These are phyloP conservation scores for Cytospora mali DNA, from an alignment of 2,329 filamentous ascomycete species.

Conservation along the genomic window DNA sequence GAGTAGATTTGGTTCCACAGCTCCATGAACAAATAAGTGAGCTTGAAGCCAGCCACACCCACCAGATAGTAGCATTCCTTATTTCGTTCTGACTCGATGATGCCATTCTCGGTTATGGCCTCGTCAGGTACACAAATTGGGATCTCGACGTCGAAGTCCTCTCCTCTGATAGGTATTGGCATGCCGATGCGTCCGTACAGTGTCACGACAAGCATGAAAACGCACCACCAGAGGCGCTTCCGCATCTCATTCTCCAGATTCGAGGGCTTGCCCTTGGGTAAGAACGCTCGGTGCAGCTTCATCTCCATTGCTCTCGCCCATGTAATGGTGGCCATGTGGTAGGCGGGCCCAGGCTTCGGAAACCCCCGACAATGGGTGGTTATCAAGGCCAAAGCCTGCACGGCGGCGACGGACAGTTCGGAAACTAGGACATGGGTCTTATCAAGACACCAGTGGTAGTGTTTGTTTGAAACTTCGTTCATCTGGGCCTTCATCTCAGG, in stretches of 20 bases:
- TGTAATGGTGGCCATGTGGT: conserved; percentile 66
- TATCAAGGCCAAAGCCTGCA: conserved; percentile 75
- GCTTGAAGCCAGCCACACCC: conserved; percentile 66
- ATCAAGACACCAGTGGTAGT: conserved; percentile 75
- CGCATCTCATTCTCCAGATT: conserved; percentile 74
- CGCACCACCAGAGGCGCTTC: conserved; percentile 76
- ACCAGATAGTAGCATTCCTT: conserved; percentile 69
- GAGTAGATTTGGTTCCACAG: conserved; percentile 79
- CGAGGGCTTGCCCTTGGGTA: conserved; percentile 48
- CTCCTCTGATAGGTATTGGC: conserved; percentile 72
- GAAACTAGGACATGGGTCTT: conserved; percentile 67
- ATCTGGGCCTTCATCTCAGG: conserved; percentile 56
- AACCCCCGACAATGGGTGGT: conserved; percentile 74
- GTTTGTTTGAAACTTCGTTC: conserved; percentile 69
- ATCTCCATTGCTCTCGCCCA: conserved; percentile 73
- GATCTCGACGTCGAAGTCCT: conserved; percentile 79
- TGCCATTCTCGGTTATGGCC: conserved; percentile 64
- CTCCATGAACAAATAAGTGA: conserved; percentile 69
- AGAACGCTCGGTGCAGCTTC: conserved; percentile 72
- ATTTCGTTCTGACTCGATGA: conserved; percentile 53
- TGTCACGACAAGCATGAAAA: conserved; percentile 67
- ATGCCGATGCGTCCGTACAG: conserved; percentile 75
- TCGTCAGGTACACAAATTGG: conserved; percentile 74
- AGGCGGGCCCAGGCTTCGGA: conserved; percentile 76
- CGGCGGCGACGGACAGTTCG: conserved; percentile 64